A percentile compares a stretch with the other conserved stretches of the same genome.
These are phyloP conservation scores for Strigomonas oncopelti DNA, from an alignment of 208 protist species.

Conservation along the genomic window DNA sequence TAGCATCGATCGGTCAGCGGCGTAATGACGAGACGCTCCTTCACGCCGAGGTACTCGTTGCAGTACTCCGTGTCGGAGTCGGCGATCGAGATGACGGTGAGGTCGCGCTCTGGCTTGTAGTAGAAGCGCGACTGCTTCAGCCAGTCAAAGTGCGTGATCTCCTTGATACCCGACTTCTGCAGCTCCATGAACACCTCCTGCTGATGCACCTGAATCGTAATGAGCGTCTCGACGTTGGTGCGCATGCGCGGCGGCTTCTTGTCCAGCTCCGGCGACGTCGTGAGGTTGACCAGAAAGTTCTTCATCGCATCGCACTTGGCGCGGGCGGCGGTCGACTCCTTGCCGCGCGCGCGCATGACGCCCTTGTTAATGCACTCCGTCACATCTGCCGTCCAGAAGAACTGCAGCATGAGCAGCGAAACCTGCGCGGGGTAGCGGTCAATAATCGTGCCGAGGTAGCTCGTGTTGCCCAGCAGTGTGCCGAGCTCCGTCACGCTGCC, in stretches of 20 bases:
- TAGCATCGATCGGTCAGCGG: slow-evolving; percentile 95
- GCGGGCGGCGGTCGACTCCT: slow-evolving; percentile 70
- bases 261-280: slow-evolving; percentile 83
- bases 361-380: slow-evolving; percentile 91
- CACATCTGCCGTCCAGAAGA: slow-evolving; percentile 95
- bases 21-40: slow-evolving; percentile 93
- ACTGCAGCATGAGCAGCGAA: slow-evolving; percentile 94
- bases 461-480: slow-evolving; percentile 80
- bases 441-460: slow-evolving; percentile 89
- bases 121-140: slow-evolving; percentile 94
- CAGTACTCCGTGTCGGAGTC: slow-evolving; percentile 94
- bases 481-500: slow-evolving; percentile 81
- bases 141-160: slow-evolving; percentile 92
- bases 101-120: slow-evolving; percentile 87
- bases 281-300: slow-evolving; percentile 90
- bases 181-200: slow-evolving; percentile 92
- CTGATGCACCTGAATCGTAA: slow-evolving; percentile 95
- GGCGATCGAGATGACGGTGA: slow-evolving; percentile 91
- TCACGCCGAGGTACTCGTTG: slow-evolving; percentile 95
- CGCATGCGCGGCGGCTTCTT: slow-evolving; percentile 84
- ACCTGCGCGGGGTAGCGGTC: slow-evolving; percentile 94
- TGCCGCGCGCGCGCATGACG: slow-evolving; percentile 71
- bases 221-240: slow-evolving; percentile 95
- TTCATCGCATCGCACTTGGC: slow-evolving; percentile 88
- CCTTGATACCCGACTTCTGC: slow-evolving; percentile 83